These are phyloP conservation scores for Conticribra weissflogii DNA, from an alignment of 108 stramenopile genomes.

Conservation along the genomic window DNA sequence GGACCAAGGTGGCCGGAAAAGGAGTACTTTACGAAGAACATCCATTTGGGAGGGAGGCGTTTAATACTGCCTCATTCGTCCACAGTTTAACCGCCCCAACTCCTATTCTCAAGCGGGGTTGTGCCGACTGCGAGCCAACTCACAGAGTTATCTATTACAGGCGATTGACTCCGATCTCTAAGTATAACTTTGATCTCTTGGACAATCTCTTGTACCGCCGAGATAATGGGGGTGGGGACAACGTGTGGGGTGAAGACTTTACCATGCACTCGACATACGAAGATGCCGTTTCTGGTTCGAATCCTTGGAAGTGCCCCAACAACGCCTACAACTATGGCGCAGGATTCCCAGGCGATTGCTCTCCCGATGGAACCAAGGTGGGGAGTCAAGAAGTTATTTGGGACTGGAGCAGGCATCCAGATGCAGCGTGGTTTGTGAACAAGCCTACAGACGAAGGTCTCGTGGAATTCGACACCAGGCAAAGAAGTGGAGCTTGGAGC, in stretches of 20 bases:
- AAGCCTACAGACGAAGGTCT: constrained; percentile 15
- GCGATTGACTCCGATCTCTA: constrained; percentile 25
- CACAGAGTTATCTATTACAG: constrained; percentile 43
- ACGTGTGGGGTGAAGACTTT: constrained; percentile 38
- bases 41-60: constrained; percentile 29
- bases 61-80: constrained; percentile 16
- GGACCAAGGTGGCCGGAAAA: constrained; percentile 43
- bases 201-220: constrained; percentile 18
- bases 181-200: constrained; percentile 23
- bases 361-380: constrained; percentile 14
- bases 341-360: constrained; percentile 39
- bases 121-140: constrained; percentile 22
- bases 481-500: not conserved
- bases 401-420: not conserved
- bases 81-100: constrained; percentile 14
- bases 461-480: not conserved
- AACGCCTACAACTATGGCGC: constrained; percentile 13
- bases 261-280: constrained; percentile 50
- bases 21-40: not conserved
- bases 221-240: constrained; percentile 4
- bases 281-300: constrained; percentile 35
- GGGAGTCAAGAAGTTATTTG: constrained; percentile 8
- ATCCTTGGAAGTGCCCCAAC: constrained; percentile 44
- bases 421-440: constrained; percentile 37
- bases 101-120: constrained; percentile 29